These are phyloP conservation scores for Hypsizygus ulmarius DNA, from an alignment of 1,284 basidiomycete genomes.

Conservation along the genomic window DNA sequence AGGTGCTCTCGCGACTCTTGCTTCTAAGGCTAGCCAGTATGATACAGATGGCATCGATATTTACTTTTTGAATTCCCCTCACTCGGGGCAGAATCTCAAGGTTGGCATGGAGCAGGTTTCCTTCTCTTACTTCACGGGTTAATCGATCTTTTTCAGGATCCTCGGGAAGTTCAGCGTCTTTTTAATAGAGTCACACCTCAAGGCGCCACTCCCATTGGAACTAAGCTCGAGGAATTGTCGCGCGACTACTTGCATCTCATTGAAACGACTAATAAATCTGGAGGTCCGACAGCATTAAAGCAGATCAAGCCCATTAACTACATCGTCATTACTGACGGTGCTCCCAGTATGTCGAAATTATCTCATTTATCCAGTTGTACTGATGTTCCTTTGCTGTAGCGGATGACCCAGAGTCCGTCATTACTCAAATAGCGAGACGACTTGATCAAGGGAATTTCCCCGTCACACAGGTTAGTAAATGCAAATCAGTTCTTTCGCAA, in stretches of 20 bases:
- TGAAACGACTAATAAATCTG: constrained; percentile 34
- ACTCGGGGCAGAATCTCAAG: constrained; percentile 34
- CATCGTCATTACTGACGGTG: constrained; percentile 63
- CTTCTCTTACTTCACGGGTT: not conserved
- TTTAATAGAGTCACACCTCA: constrained; percentile 44
- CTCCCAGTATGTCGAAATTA: constrained; percentile 41
- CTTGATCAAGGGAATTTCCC: constrained; percentile 49
- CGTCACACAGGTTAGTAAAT: constrained; percentile 44
- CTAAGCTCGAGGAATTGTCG: constrained; percentile 46
- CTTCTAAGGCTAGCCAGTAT: constrained; percentile 40
- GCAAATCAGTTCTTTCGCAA: not conserved
- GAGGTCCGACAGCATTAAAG: constrained; percentile 28
- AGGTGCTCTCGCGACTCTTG: constrained; percentile 41
- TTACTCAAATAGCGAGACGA: constrained; percentile 45
- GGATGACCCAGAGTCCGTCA: constrained; percentile 50
- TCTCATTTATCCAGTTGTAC: not conserved
- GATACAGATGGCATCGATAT: constrained; percentile 51
- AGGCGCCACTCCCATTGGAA: constrained; percentile 49
- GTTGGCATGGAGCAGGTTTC: constrained; percentile 23
- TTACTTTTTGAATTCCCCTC: constrained; percentile 43
- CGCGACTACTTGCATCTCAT: constrained; percentile 43
- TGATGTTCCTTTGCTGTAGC: constrained; percentile 27
- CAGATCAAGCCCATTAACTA: constrained; percentile 56
- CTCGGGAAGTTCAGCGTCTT: constrained; percentile 31
- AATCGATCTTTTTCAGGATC: constrained; percentile 13